Base-by-base conservation (phyloP, 2,329 filamentous ascomycete species). In the Neonectria hederae region DNA sequence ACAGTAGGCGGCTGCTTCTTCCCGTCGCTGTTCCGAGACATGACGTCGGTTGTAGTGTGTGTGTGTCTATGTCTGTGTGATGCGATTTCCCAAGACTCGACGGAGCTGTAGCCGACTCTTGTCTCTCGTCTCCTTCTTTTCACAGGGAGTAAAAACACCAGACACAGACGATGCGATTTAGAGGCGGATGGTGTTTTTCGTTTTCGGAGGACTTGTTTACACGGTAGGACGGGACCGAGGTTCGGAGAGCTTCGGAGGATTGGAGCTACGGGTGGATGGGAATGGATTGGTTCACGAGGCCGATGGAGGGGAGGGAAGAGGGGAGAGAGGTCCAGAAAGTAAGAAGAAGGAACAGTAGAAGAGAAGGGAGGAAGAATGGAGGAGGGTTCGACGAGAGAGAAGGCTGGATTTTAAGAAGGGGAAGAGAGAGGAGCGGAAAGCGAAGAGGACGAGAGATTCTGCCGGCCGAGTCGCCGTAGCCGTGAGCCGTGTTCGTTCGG, bases 1-100 rank as follows among this genome's bases (percentile, higher is more conserved):
- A 90, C 92, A 60, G 94, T 94, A 65, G 94, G 88, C 74, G 92
- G 91, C 83, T 91, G 88, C 83, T 92, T 95, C 82, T 84, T 78
- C 62, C 72, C 75, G 58, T 76, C 74, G 52, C 59, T 71, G 59
- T 72, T 73, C 62, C 69, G 72, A 70, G 79, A 71, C 79, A 81
- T 81, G 66, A 65, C 69, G 40, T 26, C 32, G 22, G 52, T 62
- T 32, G n/a, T 49, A 13, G 26, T 10, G 19, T 21, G n/a, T 32
- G n/a, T 21, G 21, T 48, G 24, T 40, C 17, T 40, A 17, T 40
- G 8, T 32, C 8, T 32, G 46, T 19, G n/a, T 14, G 7, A 8
- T 48, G 32, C 48, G 28, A 19, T 14, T 14, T 22, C 26, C 22
- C 28, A 32, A 21, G 28, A n/a, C 48, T 11, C 28, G 46, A 24